Evolutionary conservation across 2,329 filamentous ascomycete genomes (phyloP).

Genomic region (Penicillium sp.): DNA sequence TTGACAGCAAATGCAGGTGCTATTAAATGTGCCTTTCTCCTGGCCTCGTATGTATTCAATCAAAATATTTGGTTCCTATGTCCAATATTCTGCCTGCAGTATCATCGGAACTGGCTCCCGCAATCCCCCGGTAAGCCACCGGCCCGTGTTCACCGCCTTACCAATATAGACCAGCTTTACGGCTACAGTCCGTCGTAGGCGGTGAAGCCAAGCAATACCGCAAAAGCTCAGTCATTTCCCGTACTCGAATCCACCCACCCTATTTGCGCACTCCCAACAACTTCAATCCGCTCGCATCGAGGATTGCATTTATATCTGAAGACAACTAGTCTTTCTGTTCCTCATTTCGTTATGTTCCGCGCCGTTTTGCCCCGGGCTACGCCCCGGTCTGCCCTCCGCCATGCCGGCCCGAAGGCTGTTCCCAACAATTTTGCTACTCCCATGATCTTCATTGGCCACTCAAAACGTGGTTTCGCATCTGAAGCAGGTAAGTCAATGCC

Average conservation of each 20-base stretch:
- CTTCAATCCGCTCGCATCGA: constrained; percentile 23
- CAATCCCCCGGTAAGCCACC: not conserved
- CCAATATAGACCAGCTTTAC: not conserved
- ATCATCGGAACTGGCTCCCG: not conserved
- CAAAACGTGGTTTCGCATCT: constrained; percentile 57
- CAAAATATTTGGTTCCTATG: not conserved
- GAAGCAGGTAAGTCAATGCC: constrained; percentile 43
- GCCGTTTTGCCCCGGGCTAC: constrained; percentile 50
- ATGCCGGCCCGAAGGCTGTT: constrained; percentile 35
- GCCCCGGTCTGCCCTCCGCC: constrained; percentile 45
- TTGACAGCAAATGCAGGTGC: not conserved
- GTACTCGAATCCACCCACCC: constrained; percentile 18
- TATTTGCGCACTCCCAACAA: constrained; percentile 17
- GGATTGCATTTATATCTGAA: constrained; percentile 29
- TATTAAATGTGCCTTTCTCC: not conserved
- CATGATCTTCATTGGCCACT: constrained; percentile 46
- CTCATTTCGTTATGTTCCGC: constrained; percentile 50
- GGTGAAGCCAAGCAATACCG: constrained; percentile 24
- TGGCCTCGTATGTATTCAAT: not conserved
- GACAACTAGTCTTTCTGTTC: constrained; percentile 25
- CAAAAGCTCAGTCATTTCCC: constrained; percentile 27
- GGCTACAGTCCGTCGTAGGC: not conserved
- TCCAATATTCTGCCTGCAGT: not conserved
- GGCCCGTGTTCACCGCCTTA: not conserved
- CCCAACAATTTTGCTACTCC: constrained; percentile 38